phyloP scores from a whole-genome alignment of 805 yeast genomes.

The Candida palmyrensis region DNA sequence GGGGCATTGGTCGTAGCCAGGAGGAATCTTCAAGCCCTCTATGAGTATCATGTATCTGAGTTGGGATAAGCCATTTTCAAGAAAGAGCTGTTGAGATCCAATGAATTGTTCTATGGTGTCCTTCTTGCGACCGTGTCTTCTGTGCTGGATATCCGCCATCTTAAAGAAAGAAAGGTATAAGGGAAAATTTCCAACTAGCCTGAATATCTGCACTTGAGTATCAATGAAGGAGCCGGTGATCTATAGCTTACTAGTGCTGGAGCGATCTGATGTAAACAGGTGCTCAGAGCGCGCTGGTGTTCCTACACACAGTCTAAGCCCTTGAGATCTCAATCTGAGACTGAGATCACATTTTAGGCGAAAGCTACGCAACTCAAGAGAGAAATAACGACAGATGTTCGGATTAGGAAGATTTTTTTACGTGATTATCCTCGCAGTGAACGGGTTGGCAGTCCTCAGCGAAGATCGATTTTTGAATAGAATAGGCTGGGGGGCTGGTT shows the following conservation, averaged over 20 bases:
- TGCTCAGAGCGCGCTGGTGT: too few species aligned
- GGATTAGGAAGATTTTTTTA: slow-evolving; percentile 58
- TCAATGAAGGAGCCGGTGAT: too few species aligned
- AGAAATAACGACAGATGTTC: too few species aligned
- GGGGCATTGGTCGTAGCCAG: slow-evolving; percentile 51
- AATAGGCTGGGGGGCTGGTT: slow-evolving; percentile 32
- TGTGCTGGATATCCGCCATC: too few species aligned
- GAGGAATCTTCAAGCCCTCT: slow-evolving; percentile 37
- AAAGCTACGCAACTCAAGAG: too few species aligned
- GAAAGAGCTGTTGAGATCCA: slow-evolving; percentile 28
- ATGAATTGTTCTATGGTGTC: slow-evolving; percentile 35
- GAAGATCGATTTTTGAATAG: slow-evolving; percentile 77
- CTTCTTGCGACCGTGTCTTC: slow-evolving; percentile 29
- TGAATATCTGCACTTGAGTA: too few species aligned
- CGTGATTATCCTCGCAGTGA: slow-evolving; percentile 54
- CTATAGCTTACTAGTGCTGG: too few species aligned
- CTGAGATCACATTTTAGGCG: too few species aligned
- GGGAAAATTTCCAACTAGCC: too few species aligned
- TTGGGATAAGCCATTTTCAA: slow-evolving; percentile 31
- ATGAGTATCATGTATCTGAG: slow-evolving; percentile 34
- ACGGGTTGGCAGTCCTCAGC: slow-evolving; percentile 72
- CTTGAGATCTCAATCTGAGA: too few species aligned
- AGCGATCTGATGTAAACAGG: not conserved
- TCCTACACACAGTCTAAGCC: too few species aligned
- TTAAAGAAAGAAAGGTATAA: too few species aligned